These are phyloP conservation scores for Sodiomyces alkalinus DNA, from an alignment of 2,329 filamentous ascomycete species.

Conservation along the genomic window DNA sequence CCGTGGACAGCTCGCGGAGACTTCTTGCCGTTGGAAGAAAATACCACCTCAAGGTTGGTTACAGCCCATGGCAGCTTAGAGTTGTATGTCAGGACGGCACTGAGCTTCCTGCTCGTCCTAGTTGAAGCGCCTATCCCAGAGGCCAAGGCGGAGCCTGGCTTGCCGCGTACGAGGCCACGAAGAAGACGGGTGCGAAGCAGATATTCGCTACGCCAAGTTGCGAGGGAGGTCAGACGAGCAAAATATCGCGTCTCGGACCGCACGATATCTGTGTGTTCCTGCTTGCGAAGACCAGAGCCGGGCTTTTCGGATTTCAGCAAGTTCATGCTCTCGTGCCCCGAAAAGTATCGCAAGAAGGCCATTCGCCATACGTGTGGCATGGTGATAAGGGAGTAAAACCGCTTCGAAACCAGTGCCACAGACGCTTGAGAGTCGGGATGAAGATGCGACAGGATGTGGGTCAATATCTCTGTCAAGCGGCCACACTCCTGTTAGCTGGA, in stretches of 20 bases:
- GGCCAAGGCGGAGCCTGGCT: slow-evolving; percentile 45
- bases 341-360: slow-evolving; percentile 83
- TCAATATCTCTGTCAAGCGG: slow-evolving; percentile 60
- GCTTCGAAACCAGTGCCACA: slow-evolving; percentile 73
- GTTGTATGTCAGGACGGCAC: slow-evolving; percentile 70
- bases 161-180: slow-evolving; percentile 67
- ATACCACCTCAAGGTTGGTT: slow-evolving; percentile 66
- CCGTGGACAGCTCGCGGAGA: slow-evolving; percentile 72
- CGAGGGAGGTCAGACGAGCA: slow-evolving; percentile 61
- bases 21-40: slow-evolving; percentile 57
- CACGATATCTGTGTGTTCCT: slow-evolving; percentile 36
- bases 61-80: slow-evolving; percentile 69
- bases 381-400: slow-evolving; percentile 75
- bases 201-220: slow-evolving; percentile 96
- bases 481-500: too few relatives aligned
- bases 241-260: slow-evolving; percentile 67
- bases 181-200: slow-evolving; percentile 74
- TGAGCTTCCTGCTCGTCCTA: slow-evolving; percentile 45
- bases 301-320: slow-evolving; percentile 19
- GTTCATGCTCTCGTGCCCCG: slow-evolving; percentile 48
- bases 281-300: slow-evolving; percentile 22
- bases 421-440: slow-evolving; percentile 70
- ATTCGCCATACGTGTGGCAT: slow-evolving; percentile 88
- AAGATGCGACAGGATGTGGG: slow-evolving; percentile 79
- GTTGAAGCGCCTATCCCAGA: slow-evolving; percentile 34